A percentile compares a stretch with the other conserved stretches of the same genome.
Evolutionary conservation across 805 yeast species (phyloP).

Genomic region (Saturnispora dispora): DNA sequence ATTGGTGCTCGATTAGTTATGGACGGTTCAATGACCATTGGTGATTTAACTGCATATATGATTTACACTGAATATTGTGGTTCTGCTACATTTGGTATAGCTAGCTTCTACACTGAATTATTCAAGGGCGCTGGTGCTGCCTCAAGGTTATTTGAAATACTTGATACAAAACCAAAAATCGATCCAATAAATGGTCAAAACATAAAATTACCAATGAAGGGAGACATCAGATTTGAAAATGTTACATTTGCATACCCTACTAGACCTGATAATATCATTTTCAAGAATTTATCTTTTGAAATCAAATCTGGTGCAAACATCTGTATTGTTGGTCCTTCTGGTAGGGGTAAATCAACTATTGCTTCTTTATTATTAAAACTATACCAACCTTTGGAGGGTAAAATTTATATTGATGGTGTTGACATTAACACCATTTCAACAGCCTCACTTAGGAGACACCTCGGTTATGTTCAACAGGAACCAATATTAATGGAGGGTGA

Average conservation of each 20-base stretch:
- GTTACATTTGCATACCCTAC: conserved; percentile 80
- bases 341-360: conserved; percentile 89
- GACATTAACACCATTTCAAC: conserved; percentile 63
- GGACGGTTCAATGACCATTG: conserved; percentile 65
- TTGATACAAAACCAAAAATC: conserved; percentile 71
- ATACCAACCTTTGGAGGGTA: conserved; percentile 69
- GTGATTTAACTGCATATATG: conserved; percentile 87
- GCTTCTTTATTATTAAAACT: conserved; percentile 72
- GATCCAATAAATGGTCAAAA: conserved; percentile 54
- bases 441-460: conserved; percentile 60
- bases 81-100: conserved; percentile 80
- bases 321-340: conserved; percentile 93
- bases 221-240: conserved; percentile 56
- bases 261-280: conserved; percentile 61
- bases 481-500: conserved; percentile 85
- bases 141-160: conserved; percentile 77
- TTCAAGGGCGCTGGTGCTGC: conserved; percentile 99
- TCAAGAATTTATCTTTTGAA: conserved; percentile 50
- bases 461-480: conserved; percentile 90
- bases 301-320: conserved; percentile 79
- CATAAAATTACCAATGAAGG: conserved; percentile 32
- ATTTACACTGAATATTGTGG: conserved; percentile 96
- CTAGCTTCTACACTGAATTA: conserved; percentile 84
- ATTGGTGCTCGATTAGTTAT: conserved; percentile 77
- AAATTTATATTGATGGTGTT: conserved; percentile 57